Evolutionary conservation across 2,329 filamentous ascomycete species (phyloP).

Genomic region (Achaetomium macrosporum): DNA sequence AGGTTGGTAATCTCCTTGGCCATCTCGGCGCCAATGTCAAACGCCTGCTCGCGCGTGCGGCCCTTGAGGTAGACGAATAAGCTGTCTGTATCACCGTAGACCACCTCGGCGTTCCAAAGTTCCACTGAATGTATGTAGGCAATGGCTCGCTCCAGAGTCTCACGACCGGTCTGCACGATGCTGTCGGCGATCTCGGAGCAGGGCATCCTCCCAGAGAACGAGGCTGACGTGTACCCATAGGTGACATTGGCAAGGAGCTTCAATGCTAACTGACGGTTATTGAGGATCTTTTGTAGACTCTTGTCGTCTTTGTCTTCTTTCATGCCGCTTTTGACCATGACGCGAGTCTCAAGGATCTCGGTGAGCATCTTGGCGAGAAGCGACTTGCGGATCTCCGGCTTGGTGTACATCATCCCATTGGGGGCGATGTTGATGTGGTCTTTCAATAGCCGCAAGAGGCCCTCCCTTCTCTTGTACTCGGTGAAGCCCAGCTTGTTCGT

Average conservation of each 20-base stretch:
- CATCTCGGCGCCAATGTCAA: conserved; percentile 89
- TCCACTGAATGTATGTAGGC: conserved; percentile 83
- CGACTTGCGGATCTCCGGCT: conserved; percentile 78
- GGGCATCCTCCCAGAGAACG: conserved; percentile 95
- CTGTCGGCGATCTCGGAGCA: conserved; percentile 97
- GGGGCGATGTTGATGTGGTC: conserved; percentile 88
- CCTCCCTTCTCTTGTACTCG: conserved; percentile 72
- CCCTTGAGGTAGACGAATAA: conserved; percentile 87
- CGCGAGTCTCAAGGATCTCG: conserved; percentile 89
- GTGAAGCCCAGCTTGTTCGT: conserved; percentile 91
- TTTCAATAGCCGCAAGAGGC: conserved; percentile 70
- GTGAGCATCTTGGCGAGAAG: conserved; percentile 93
- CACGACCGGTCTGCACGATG: conserved; percentile 91
- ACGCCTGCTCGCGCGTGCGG: conserved; percentile 80
- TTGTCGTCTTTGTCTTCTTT: conserved; percentile 87
- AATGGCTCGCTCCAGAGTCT: conserved; percentile 91
- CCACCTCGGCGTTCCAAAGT: conserved; percentile 89
- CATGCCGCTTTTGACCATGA: conserved; percentile 98
- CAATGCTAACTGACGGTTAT: conserved; percentile 88
- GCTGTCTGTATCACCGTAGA: conserved; percentile 97
- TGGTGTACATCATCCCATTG: conserved; percentile 95
- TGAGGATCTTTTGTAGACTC: conserved; percentile 75
- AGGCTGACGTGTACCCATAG: conserved; percentile 95
- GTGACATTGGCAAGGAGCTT: conserved; percentile 99
- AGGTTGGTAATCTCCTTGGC: conserved; percentile 77